Base-by-base conservation (phyloP, 1,284 basidiomycete genomes). In the Moesziomyces parantarcticus region DNA sequence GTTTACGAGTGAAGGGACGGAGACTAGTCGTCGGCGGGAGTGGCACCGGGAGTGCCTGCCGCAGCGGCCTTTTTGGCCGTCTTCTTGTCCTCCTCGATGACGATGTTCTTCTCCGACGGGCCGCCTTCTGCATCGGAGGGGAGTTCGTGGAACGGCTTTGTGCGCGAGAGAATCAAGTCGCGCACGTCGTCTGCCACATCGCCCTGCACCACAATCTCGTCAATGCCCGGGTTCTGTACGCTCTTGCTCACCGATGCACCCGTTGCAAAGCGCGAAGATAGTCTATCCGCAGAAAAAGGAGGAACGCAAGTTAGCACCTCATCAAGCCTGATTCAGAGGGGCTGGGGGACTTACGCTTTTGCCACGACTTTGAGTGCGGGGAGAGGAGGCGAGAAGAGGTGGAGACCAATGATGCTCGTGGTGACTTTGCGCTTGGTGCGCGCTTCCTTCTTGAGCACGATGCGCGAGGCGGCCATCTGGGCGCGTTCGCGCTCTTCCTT, bases 141-240 rank as follows among this genome's bases (percentile, higher is more conserved):
- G 8, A 83, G 74, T 23, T 74, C 62, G 47, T 82, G 66, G 66
- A 83, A 83, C 1, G 81, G 80, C 50, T 83, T 83, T 14, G 50
- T 50, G 29, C 79, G 70, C 36, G 54, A 61, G 22, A 80, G 50
- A 50, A 83, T 75, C 60, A 83, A 48, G 1, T 72, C 67, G 8
- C 55, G 42, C 2, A 83, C 67, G n/a, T 82, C 79, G 39, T 83
- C 79, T 4, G 78, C 78, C 10, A 83, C 80, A 44, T 83, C 81
- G 26, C 81, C 81, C 54, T 83, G 81, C n/a, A 83, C 77, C 14
- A 81, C 77, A 48, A 83, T 83, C 42, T 83, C 81, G 50, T 83
- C 81, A 5, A 82, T 55, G 21, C 71, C 72, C 0, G 81, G 81
- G 50, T 83, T 74, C 45, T 77, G 73, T 1, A 78, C 64, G 54